Evolutionary conservation across 176 grass and related monocot species (phyloP), one percentile per base, ranked within the genome.

Genomic region (Themeda triandra): DNA sequence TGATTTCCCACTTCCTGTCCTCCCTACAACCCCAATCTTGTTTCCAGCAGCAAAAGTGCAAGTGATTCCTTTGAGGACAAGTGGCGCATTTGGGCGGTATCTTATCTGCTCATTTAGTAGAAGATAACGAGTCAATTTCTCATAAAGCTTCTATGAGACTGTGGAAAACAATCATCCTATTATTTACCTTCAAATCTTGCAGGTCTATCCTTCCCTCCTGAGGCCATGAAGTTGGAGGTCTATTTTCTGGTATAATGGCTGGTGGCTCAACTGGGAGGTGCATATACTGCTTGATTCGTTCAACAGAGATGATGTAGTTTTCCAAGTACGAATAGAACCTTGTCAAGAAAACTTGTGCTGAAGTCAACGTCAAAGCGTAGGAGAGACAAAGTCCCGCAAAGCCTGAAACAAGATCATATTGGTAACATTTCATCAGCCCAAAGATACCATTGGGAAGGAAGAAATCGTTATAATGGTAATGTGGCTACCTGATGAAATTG

Each of bases 21-120:
- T 89, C 42, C 95, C 91, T 10, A 95, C 96, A 76, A 98, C 91
- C 35, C 96, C 96, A 54, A 98, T 88, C 83, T 93, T 98, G 71
- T 92, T 87, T 78, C 92, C 87, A 80, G 92, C 85, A 65, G 40
- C 51, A 76, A 95, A 93, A 19, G 91, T 93, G 83, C 92, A 98
- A 68, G 73, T 98, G 36, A 95, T 95, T 48, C 95, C 96, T 92
- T 98, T 98, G 54, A 98, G 92, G 41, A 98, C 96, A 65, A 98
- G 84, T 8, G 96, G 92, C 3, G 93, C 83, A 77, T 88, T 93
- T 11, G 82, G 87, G 12, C 91, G 87, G 74, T 98, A 98, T 85
- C 81, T 93, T 37, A 98, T 82, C 96, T 98, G 92, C 69, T 80
- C 77, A 93, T 86, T 36, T 75, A 25, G 44, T 89, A 45, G 35